These are phyloP conservation scores for Ormosia emarginata DNA, from an alignment of 306 rosid species.

Conservation along the genomic window DNA sequence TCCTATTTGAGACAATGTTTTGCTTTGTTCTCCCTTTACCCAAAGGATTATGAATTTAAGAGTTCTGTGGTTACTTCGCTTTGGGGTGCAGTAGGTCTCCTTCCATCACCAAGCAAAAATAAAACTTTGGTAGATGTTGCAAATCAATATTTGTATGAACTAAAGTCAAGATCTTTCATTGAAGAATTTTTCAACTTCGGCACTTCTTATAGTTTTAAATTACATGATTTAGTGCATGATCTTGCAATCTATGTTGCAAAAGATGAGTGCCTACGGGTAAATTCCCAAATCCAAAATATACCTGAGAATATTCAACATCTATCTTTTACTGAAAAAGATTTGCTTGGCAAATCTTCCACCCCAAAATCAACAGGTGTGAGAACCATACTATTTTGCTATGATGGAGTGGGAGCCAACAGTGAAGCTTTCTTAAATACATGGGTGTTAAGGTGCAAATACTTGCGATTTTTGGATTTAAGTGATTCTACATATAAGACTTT, in stretches of 20 bases:
- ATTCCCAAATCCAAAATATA: neutral
- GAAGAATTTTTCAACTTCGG: neutral
- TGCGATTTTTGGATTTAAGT: neutral
- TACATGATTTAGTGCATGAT: slow-evolving; percentile 25
- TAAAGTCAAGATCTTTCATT: neutral
- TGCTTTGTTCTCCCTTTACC: neutral
- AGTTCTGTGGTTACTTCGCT: neutral
- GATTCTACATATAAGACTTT: neutral
- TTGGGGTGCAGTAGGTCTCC: neutral
- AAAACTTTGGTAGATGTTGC: neutral
- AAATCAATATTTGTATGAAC: neutral
- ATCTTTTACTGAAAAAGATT: neutral
- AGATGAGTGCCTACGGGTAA: neutral
- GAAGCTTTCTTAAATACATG: neutral
- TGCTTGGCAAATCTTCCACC: neutral
- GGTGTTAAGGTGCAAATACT: neutral
- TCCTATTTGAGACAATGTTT: neutral
- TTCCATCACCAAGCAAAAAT: neutral
- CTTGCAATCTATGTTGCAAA: neutral
- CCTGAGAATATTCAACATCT: neutral
- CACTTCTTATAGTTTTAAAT: neutral
- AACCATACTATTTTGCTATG: neutral
- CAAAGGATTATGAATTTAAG: neutral
- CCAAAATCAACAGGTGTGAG: neutral
- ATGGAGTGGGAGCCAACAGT: neutral